A percentile compares a stretch with the other conserved stretches of the same genome.
Evolutionary conservation across 2,329 filamentous ascomycete genomes (phyloP).

Genomic region (Penicillium sp.): DNA sequence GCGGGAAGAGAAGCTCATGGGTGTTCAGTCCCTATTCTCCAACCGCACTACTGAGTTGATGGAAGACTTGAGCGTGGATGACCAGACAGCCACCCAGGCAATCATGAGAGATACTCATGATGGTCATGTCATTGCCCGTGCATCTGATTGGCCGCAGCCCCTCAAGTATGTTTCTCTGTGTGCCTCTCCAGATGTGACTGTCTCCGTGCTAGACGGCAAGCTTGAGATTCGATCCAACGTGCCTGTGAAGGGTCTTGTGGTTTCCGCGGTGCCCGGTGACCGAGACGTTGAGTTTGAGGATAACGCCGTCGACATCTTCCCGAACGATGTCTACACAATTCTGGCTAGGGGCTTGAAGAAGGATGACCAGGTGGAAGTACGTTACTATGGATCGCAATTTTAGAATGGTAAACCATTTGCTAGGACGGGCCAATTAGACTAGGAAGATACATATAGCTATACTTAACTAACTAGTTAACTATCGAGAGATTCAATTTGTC

Average conservation of each 20-base stretch:
- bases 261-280: neutral
- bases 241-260: neutral
- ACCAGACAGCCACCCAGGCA: neutral
- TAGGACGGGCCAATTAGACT: neutral
- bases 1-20: neutral
- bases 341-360: neutral
- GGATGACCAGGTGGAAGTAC: neutral
- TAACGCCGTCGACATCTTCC: neutral
- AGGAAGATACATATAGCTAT: neutral
- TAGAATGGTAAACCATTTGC: neutral
- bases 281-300: constrained; percentile 2
- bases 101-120: neutral
- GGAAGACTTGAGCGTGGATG: constrained; percentile 1
- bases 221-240: neutral
- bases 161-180: neutral
- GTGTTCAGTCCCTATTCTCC: neutral
- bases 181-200: neutral
- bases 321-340: neutral
- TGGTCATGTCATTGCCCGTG: neutral
- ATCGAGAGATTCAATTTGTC: neutral
- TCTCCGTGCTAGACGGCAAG: neutral
- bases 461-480: no score
- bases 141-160: neutral
- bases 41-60: constrained; percentile 1
- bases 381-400: neutral